Evolutionary conservation across 495 filamentous ascomycete species (phyloP).

Genomic region (Bathelium albidoporum): DNA sequence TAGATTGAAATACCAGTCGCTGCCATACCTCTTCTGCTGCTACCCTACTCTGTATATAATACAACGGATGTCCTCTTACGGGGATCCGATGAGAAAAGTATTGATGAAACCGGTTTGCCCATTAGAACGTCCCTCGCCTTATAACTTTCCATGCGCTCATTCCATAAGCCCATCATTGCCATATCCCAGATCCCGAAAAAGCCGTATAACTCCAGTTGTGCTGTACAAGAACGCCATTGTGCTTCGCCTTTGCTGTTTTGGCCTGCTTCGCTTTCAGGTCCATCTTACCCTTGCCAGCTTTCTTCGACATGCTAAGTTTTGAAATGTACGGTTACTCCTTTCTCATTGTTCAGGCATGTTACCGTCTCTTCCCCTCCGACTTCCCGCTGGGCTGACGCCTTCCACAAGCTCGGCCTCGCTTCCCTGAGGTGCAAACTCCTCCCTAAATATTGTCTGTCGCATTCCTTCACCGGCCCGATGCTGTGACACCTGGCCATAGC

Average conservation of each 20-base stretch:
- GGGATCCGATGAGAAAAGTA: neutral
- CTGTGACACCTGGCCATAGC: slow-evolving; percentile 64
- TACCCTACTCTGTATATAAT: neutral
- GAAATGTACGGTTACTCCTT: too few species aligned
- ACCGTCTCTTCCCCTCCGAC: neutral
- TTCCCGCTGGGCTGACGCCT: neutral
- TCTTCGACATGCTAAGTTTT: neutral
- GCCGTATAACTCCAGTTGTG: neutral
- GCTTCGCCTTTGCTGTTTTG: neutral
- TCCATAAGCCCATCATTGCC: neutral
- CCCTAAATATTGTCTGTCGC: slow-evolving; percentile 20
- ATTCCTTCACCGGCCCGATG: slow-evolving; percentile 51
- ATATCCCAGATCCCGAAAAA: neutral
- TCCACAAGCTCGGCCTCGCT: slow-evolving; percentile 25
- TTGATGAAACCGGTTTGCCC: neutral
- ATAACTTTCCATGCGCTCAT: neutral
- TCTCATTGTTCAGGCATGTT: neutral
- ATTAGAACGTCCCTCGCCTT: neutral
- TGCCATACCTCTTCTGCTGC: neutral
- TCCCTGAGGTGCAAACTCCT: slow-evolving; percentile 16
- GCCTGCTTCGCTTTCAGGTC: neutral
- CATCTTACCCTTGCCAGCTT: neutral
- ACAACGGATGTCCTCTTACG: neutral
- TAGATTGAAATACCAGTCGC: neutral
- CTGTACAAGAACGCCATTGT: neutral